A percentile compares a stretch with the other conserved stretches of the same genome.
phyloP scores from a whole-genome alignment of 345 rosid genomes.

The Luvunga scandens region DNA sequence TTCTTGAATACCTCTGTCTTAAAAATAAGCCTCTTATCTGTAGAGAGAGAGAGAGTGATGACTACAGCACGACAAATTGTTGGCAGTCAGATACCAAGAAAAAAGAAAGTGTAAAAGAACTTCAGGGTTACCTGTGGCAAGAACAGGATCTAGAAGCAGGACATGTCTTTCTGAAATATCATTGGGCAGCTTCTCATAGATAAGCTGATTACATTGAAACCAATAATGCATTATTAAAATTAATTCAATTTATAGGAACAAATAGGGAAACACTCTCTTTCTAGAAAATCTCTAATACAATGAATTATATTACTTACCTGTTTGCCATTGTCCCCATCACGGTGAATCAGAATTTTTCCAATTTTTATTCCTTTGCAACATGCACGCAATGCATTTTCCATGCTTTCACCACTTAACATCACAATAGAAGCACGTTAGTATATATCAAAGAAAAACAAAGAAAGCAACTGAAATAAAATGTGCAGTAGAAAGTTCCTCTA shows the following conservation, averaged over 20 bases:
- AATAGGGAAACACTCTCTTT: background rate
- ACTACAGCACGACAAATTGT: background rate
- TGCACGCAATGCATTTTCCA: constrained; percentile 97
- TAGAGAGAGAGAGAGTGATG: background rate
- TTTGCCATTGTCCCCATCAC: constrained; percentile 97
- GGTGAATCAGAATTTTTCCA: constrained; percentile 94
- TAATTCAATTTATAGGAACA: background rate
- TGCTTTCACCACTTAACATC: constrained; percentile 91
- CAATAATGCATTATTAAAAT: constrained; percentile 6
- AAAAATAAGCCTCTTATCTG: background rate
- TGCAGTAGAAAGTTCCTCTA: constrained; percentile 2
- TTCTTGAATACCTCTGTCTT: background rate
- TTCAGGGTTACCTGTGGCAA: constrained; percentile 69
- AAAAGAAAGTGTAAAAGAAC: background rate
- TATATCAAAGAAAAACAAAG: background rate
- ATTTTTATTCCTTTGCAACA: constrained; percentile 99
- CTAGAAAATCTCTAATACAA: background rate
- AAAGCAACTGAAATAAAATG: background rate
- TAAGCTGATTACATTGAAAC: constrained; percentile 53
- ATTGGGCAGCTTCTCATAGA: constrained; percentile 95
- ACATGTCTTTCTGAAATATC: constrained; percentile 97
- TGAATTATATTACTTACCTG: constrained; percentile 43
- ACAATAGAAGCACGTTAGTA: constrained; percentile 15
- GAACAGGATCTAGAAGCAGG: constrained; percentile 92
- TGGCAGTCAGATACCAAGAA: constrained; percentile 1